Evolutionary conservation across 371 early-diverging fungal species (phyloP), one percentile per base, ranked within the genome.

Genomic region (Dinochytrium kinnereticum): DNA sequence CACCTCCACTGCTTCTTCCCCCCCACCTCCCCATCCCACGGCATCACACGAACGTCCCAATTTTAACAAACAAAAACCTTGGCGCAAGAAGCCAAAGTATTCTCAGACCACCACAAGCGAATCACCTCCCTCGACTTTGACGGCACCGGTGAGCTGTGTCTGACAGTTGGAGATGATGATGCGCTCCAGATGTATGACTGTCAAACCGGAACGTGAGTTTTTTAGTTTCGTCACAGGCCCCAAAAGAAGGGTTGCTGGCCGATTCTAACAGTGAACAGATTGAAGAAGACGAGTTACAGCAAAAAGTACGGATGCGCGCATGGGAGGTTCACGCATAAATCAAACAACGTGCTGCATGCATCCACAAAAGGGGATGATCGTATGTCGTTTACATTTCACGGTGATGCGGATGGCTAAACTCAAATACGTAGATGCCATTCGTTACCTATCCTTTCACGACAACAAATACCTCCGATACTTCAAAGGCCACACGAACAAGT

Each of bases 391-490:
- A 34, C 61, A 3, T 33, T 61, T 30, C 31, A 61, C 36, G 2
- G 38, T 39, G 28, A 73, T 28, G 50, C 36, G 49, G 13, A 30
- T n/a, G 28, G 19, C 21, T 39, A 50, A n/a, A n/a, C n/a, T n/a
- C n/a, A n/a, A n/a, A n/a, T n/a, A n/a, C n/a, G 7, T 44, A 94
- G 94, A 98, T 78, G 91, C 92, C 0, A 85, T 98, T 19, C 84
- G 97, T 75, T 97, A 96, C 78, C 85, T 98, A 34, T 96, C 96
- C 15, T 78, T 94, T 13, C 93, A 95, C 72, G 96, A 96, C 59
- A 98, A 98, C 81, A 91, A 92, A 82, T 98, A 92, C 70, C 85
- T 97, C 61, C 86, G 94, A 24, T 97, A 96, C 80, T 98, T 96
- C 82, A 83, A 84, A 38, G 98, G 96, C 1, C 98, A 98, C 76